These are phyloP conservation scores for Citrus maxima DNA, from an alignment of 345 rosid species.

Conservation along the genomic window DNA sequence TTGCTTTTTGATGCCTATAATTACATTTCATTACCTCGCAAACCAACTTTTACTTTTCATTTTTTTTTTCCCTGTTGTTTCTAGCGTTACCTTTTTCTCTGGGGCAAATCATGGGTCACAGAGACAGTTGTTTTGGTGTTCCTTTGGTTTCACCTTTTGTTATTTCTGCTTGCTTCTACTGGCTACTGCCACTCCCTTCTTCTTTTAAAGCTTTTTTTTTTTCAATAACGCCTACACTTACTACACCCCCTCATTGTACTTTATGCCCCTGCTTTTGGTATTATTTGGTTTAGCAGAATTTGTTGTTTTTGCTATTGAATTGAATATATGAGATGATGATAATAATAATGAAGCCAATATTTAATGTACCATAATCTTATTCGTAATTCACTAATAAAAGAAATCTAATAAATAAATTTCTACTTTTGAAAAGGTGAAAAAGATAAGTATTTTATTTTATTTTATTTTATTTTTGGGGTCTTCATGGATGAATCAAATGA, in stretches of 20 bases:
- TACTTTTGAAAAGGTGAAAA: no score
- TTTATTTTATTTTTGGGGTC: no score
- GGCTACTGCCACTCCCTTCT: background rate
- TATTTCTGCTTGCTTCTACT: constrained; percentile 22
- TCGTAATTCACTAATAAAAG: no score
- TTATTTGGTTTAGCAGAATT: background rate
- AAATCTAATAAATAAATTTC: no score
- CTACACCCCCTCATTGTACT: no score
- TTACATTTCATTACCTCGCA: constrained; percentile 22
- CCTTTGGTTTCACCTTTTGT: constrained; percentile 13
- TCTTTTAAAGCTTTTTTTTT: background rate
- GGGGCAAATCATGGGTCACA: constrained; percentile 60
- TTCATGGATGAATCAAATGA: background rate
- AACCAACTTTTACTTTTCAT: constrained; percentile 29
- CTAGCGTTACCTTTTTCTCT: constrained; percentile 36
- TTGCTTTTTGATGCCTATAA: constrained; percentile 41
- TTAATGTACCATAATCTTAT: no score
- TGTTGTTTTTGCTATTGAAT: background rate
- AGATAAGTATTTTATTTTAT: no score
- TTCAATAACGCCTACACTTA: background rate
- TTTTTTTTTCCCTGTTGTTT: constrained; percentile 11
- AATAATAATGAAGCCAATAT: no score
- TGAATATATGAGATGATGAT: no score
- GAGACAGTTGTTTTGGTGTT: constrained; percentile 27
- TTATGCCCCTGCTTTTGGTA: background rate